These are phyloP conservation scores for Aquilaria agallochum DNA, from an alignment of 441 rosid genomes.

Conservation along the genomic window DNA sequence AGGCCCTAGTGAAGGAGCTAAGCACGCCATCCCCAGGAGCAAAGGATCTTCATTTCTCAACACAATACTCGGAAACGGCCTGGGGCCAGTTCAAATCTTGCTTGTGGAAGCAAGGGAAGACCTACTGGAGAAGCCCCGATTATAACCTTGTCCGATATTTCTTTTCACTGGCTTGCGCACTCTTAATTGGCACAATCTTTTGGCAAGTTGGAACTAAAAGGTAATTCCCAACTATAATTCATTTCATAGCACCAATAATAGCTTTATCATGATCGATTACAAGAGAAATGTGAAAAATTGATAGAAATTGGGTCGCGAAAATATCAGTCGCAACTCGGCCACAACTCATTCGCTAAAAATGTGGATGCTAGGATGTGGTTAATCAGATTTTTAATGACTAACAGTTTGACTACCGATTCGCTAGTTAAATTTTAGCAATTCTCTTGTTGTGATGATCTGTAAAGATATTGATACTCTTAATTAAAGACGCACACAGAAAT, in stretches of 20 bases:
- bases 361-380: too few species aligned
- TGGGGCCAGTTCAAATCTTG: slow-evolving; percentile 92
- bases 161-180: slow-evolving; percentile 62
- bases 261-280: not conserved
- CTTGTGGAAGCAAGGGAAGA: slow-evolving; percentile 91
- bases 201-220: slow-evolving; percentile 74
- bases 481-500: too few species aligned
- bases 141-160: slow-evolving; percentile 74
- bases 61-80: slow-evolving; percentile 50
- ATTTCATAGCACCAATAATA: not conserved
- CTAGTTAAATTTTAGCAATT: too few species aligned
- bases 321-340: too few species aligned
- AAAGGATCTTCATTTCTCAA: slow-evolving; percentile 55
- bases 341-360: too few species aligned
- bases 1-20: slow-evolving; percentile 61
- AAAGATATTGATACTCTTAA: too few species aligned
- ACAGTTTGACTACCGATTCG: too few species aligned
- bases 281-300: not conserved
- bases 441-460: too few species aligned
- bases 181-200: slow-evolving; percentile 64
- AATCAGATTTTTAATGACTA: too few species aligned
- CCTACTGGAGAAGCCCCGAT: slow-evolving; percentile 97
- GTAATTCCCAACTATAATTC: slow-evolving; percentile 24
- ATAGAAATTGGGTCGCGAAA: too few species aligned
- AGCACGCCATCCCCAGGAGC: slow-evolving; percentile 66